These are phyloP conservation scores for Dothistroma pini DNA, from an alignment of 2,329 filamentous ascomycete species.

Conservation along the genomic window DNA sequence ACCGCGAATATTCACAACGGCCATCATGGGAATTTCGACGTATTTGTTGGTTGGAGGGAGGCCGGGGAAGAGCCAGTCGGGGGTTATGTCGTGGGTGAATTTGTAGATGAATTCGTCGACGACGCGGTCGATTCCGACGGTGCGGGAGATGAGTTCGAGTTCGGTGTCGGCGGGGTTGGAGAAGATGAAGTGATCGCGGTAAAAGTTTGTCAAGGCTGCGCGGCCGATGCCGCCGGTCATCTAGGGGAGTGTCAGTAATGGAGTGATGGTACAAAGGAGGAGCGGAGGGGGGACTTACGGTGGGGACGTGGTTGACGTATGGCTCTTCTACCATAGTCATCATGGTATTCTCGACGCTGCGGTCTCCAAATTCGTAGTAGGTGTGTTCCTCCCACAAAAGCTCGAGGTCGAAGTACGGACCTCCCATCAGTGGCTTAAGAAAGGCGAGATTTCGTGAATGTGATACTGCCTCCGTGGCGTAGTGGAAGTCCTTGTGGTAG, in stretches of 20 bases:
- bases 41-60: slow-evolving; percentile 54
- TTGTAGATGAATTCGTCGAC: slow-evolving; percentile 67
- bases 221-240: slow-evolving; percentile 67
- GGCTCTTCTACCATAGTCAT: slow-evolving; percentile 76
- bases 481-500: slow-evolving; percentile 50
- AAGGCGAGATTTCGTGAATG: slow-evolving; percentile 65
- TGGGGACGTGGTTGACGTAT: slow-evolving; percentile 75
- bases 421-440: slow-evolving; percentile 59
- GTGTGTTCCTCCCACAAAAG: slow-evolving; percentile 77
- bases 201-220: slow-evolving; percentile 61
- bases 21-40: slow-evolving; percentile 60
- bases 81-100: slow-evolving; percentile 59
- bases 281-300: slow-evolving; percentile 32
- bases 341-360: slow-evolving; percentile 70
- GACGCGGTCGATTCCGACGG: slow-evolving; percentile 66
- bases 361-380: slow-evolving; percentile 64
- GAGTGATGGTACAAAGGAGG: no score
- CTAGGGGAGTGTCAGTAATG: slow-evolving; percentile 2
- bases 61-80: slow-evolving; percentile 69
- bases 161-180: slow-evolving; percentile 65
- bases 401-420: slow-evolving; percentile 70
- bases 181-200: slow-evolving; percentile 70
- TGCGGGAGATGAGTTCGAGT: slow-evolving; percentile 67
- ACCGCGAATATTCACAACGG: slow-evolving; percentile 64
- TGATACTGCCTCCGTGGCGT: slow-evolving; percentile 55